Percentiles rank a stretch among this genome's conserved stretches.
Conservation (phyloP, 805 yeast genomes). For the Zygosaccharomyces siamensis region DNA sequence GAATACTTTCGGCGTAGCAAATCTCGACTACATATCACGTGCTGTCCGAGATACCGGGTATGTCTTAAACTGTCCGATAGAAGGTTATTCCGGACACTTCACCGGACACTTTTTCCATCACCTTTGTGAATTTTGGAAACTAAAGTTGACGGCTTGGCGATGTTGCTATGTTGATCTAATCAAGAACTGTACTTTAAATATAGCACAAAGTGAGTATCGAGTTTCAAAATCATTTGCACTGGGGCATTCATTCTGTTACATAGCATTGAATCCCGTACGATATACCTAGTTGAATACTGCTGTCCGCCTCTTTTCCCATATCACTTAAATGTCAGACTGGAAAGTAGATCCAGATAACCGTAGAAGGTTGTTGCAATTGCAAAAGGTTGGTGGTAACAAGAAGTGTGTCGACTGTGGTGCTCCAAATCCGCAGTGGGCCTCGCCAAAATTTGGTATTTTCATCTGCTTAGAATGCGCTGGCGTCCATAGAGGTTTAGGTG, state of each 20-base stretch:
- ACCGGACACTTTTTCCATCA: background rate
- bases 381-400: conserved; percentile 77
- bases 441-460: conserved; percentile 95
- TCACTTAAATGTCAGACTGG: conserved; percentile 53
- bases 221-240: background rate
- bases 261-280: too few species aligned
- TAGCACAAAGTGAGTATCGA: background rate
- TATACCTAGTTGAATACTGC: too few species aligned
- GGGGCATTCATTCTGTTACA: background rate
- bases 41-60: background rate
- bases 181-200: background rate
- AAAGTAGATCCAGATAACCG: conserved; percentile 91
- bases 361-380: conserved; percentile 69
- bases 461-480: conserved; percentile 99
- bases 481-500: conserved; percentile 90
- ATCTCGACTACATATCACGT: too few species aligned
- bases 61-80: too few species aligned
- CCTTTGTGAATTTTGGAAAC: background rate
- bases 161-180: background rate
- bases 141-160: background rate
- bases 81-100: background rate
- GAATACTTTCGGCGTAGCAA: too few species aligned
- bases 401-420: conserved; percentile 92
- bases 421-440: conserved; percentile 99
- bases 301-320: too few species aligned